Conservation (phyloP, 2,329 filamentous ascomycete species). For the Apiospora hydei region DNA sequence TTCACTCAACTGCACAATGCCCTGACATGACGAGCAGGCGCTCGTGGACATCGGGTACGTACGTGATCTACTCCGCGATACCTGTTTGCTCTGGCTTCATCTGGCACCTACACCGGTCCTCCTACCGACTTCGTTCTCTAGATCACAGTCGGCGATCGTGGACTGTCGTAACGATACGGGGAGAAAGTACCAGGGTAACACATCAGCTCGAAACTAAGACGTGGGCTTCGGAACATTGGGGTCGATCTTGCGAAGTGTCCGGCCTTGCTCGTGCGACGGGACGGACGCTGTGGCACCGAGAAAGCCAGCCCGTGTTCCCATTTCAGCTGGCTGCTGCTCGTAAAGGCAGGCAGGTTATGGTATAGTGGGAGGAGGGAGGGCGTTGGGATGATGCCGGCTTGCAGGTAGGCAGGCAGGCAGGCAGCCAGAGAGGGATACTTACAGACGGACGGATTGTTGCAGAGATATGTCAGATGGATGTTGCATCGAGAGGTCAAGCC, state of each 20-base stretch:
- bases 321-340: not conserved
- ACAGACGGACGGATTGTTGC: not conserved
- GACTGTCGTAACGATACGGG: not conserved
- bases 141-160: not conserved
- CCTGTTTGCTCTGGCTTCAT: not conserved
- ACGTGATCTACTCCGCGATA: too few species aligned
- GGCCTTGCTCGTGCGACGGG: not conserved
- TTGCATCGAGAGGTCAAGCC: not conserved
- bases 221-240: not conserved
- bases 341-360: not conserved
- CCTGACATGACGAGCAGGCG: not conserved
- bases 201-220: slow-evolving; percentile 7
- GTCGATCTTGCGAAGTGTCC: not conserved
- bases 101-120: not conserved
- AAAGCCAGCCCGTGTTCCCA: not conserved
- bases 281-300: not conserved
- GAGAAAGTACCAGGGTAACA: not conserved
- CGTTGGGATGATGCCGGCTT: not conserved
- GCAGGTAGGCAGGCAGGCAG: not conserved
- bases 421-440: not conserved
- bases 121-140: not conserved
- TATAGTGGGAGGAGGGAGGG: not conserved
- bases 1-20: not conserved
- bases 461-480: not conserved
- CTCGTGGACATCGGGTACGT: too few species aligned